A percentile compares a stretch with the other conserved stretches of the same genome.
Evolutionary conservation across 768 basidiomycete species (phyloP).

Genomic region (Lyophyllum decastes): DNA sequence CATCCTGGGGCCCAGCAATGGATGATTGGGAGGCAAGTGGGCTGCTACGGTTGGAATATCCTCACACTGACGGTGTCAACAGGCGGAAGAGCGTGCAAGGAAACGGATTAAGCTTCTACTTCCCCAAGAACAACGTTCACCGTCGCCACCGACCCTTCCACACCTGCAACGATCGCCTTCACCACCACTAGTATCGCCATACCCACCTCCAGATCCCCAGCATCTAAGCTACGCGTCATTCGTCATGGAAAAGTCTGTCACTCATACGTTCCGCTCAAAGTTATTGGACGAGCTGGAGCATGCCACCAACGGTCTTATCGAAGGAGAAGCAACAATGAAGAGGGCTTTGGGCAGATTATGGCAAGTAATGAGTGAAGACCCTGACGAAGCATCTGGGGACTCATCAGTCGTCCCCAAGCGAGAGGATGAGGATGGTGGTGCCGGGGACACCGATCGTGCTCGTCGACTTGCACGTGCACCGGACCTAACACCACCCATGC

Average conservation of each 20-base stretch:
- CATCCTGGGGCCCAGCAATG: constrained; percentile 80
- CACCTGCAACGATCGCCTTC: constrained; percentile 77
- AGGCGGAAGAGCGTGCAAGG: constrained; percentile 84
- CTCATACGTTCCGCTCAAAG: constrained; percentile 79
- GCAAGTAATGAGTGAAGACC: constrained; percentile 79
- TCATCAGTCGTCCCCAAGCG: constrained; percentile 63
- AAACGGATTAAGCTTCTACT: constrained; percentile 74
- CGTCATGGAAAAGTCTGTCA: constrained; percentile 83
- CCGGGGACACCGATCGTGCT: constrained; percentile 39
- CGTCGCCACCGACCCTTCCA: constrained; percentile 71
- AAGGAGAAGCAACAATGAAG: constrained; percentile 75
- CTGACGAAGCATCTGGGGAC: constrained; percentile 38
- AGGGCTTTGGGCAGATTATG: constrained; percentile 78
- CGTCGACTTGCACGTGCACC: constrained; percentile 58
- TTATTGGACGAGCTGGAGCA: constrained; percentile 79
- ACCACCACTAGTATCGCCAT: constrained; percentile 77
- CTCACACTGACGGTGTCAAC: constrained; percentile 16
- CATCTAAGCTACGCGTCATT: constrained; percentile 82
- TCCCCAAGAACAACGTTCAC: constrained; percentile 61
- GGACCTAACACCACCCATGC: constrained; percentile 62
- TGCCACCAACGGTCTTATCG: constrained; percentile 81
- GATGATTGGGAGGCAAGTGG: constrained; percentile 82
- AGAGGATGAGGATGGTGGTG: constrained; percentile 65
- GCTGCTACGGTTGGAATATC: not conserved
- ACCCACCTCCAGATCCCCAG: constrained; percentile 63